Conservation (phyloP, 345 rosid species). For the Salix brachista region DNA sequence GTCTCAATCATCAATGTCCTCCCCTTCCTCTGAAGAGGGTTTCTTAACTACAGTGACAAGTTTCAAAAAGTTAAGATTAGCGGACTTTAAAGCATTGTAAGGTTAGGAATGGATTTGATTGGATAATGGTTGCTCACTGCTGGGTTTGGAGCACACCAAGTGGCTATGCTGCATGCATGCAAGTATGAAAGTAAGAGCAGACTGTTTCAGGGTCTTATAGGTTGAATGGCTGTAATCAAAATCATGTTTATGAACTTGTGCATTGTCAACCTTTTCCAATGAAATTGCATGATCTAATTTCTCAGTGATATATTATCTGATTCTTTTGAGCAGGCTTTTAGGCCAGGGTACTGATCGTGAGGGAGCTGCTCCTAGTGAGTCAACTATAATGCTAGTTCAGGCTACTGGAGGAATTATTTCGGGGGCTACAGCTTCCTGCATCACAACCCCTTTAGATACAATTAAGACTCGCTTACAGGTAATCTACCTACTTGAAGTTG, state of each 20-base stretch:
- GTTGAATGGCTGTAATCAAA: not conserved
- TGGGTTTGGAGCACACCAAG: not conserved
- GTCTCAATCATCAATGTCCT: not conserved
- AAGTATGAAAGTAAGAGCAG: not conserved
- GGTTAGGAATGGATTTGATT: not conserved
- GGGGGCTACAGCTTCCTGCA: slow-evolving; percentile 90
- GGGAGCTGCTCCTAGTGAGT: slow-evolving; percentile 44
- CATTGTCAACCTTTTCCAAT: not conserved
- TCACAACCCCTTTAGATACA: slow-evolving; percentile 93
- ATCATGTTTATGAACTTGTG: slow-evolving; percentile 1
- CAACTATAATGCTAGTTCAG: slow-evolving; percentile 68
- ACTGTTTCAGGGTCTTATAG: not conserved
- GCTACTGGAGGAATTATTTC: slow-evolving; percentile 90
- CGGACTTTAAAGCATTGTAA: not conserved
- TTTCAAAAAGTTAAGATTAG: not conserved
- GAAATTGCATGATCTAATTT: not conserved
- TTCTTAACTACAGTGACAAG: not conserved
- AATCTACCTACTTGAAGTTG: slow-evolving; percentile 17
- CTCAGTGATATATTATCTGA: slow-evolving; percentile 10
- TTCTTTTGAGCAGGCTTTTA: slow-evolving; percentile 50
- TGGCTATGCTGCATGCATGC: not conserved
- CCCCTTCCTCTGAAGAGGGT: not conserved
- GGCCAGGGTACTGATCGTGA: slow-evolving; percentile 52
- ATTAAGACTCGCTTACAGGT: slow-evolving; percentile 97
- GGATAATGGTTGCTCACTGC: not conserved